A percentile compares a stretch with the other conserved stretches of the same genome.
These are phyloP conservation scores for Lactarius hengduanensis DNA, from an alignment of 768 basidiomycete genomes.

Conservation along the genomic window DNA sequence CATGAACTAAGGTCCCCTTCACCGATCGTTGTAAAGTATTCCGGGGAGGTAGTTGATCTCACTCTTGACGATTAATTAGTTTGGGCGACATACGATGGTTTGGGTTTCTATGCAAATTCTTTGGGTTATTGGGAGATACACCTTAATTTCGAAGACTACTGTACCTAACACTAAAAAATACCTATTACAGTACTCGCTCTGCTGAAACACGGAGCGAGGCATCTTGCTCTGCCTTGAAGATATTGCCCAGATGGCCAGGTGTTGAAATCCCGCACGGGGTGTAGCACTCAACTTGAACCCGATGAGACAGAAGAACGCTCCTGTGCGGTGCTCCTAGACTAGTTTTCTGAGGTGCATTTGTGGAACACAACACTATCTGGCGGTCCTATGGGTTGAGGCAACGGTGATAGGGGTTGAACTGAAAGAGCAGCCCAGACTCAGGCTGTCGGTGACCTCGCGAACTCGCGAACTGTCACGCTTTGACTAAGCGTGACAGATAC, in stretches of 20 bases:
- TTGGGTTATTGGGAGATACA: neutral
- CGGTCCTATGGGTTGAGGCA: neutral
- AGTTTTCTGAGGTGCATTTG: too few relatives aligned
- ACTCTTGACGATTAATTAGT: constrained; percentile 18
- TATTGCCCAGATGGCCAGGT: neutral
- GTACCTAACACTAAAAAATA: neutral
- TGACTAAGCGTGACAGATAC: too few relatives aligned
- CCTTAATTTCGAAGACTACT: neutral
- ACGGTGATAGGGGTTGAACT: neutral
- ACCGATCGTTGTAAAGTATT: neutral
- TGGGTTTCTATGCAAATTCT: neutral
- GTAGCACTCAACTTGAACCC: too few relatives aligned
- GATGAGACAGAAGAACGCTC: too few relatives aligned
- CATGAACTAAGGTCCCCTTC: constrained; percentile 13
- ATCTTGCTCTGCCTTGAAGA: neutral
- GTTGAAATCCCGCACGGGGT: too few relatives aligned
- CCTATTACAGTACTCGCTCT: neutral
- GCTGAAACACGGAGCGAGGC: neutral
- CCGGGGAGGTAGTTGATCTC: constrained; percentile 17
- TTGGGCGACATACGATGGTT: neutral
- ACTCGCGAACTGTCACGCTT: too few relatives aligned
- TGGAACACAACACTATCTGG: too few relatives aligned
- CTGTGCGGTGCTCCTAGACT: too few relatives aligned
- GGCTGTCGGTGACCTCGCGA: too few relatives aligned
- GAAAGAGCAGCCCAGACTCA: too few relatives aligned